These are phyloP conservation scores for Pythium plurisporium DNA, from an alignment of 352 stramenopile genomes.

Conservation along the genomic window DNA sequence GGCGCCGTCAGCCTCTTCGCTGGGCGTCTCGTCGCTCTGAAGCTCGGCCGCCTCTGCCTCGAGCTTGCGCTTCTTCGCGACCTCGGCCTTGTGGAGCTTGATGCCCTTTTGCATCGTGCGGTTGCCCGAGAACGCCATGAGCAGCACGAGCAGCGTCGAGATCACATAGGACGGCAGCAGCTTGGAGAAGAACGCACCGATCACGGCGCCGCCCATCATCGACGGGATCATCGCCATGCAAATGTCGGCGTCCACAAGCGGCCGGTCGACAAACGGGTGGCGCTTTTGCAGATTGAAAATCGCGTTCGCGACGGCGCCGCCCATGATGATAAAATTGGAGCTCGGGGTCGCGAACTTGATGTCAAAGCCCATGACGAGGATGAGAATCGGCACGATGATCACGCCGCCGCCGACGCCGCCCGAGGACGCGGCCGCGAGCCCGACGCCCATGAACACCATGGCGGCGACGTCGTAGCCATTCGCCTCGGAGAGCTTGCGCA, in stretches of 20 bases:
- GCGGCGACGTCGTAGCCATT: constrained; percentile 38
- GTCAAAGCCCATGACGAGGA: constrained; percentile 61
- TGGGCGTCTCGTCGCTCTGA: neutral
- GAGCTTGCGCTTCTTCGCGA: constrained; percentile 24
- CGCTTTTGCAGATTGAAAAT: constrained; percentile 60
- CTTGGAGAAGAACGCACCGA: constrained; percentile 54
- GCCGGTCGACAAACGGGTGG: constrained; percentile 42
- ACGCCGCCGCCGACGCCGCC: constrained; percentile 44
- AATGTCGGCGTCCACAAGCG: constrained; percentile 53
- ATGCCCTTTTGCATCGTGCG: constrained; percentile 32
- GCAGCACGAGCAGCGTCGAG: constrained; percentile 48
- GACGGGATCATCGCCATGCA: constrained; percentile 57
- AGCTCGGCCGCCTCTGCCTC: neutral
- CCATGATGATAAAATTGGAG: constrained; percentile 61
- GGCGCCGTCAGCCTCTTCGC: neutral
- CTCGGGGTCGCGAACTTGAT: constrained; percentile 59
- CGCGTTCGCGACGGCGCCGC: constrained; percentile 52
- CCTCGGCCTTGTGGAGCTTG: constrained; percentile 36
- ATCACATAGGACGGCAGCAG: constrained; percentile 59
- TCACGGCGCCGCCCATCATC: constrained; percentile 50
- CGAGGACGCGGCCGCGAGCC: constrained; percentile 40
- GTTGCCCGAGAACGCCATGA: constrained; percentile 34
- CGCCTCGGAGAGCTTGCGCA: constrained; percentile 33
- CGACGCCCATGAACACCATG: constrained; percentile 45
- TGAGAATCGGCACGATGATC: constrained; percentile 53